Base-by-base conservation (phyloP, 495 filamentous ascomycete genomes). In the Filosporella fistucella region DNA sequence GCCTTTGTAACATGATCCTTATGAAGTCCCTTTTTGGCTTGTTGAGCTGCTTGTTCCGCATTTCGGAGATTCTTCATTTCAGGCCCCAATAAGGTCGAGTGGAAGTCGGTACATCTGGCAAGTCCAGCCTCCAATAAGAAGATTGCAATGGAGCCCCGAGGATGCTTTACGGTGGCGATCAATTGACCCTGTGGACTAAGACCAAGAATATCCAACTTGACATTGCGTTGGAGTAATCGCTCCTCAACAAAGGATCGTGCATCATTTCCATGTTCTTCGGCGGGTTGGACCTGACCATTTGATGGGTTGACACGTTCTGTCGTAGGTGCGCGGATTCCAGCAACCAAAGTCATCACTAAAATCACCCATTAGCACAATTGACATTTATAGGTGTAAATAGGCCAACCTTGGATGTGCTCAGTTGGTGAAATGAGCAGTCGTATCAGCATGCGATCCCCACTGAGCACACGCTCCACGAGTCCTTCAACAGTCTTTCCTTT, bases 91-190 rank as follows among this genome's bases (percentile, higher is more conserved):
- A 96, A 68, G 13, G 88, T 88, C 1, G 89, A 93, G 66, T 99
- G 94, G 66, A 88, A 88, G 63, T 99, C 94, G 33, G 86, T 84
- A 72, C 93, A 97, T 55, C 89, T 78, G 32, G 91, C 94, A 32
- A 96, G 69, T 53, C 94, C 94, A 36, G 86, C 87, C 52, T 89
- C 80, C 21, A 96, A 81, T 13, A 97, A 65, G 63, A 89, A 88
- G 46, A 85, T 85, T 22, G 90, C 88, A 63, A 99, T 93, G 64
- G 86, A 95, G 38, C 94, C 94, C 18, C 85, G 81, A 17, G 89
- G 89, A 65, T 97, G 94, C 33, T 86, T 73, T 20, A 99, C 75
- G 26, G 77, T 75, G 35, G 81, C 88, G 51, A 96, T 78, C 14
- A 96, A 72, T 58, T 93, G 88, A 36, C 80, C 81, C 62, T 95